Conservation (phyloP, 75 land plant species). For the Adiantum capillusveneris region DNA sequence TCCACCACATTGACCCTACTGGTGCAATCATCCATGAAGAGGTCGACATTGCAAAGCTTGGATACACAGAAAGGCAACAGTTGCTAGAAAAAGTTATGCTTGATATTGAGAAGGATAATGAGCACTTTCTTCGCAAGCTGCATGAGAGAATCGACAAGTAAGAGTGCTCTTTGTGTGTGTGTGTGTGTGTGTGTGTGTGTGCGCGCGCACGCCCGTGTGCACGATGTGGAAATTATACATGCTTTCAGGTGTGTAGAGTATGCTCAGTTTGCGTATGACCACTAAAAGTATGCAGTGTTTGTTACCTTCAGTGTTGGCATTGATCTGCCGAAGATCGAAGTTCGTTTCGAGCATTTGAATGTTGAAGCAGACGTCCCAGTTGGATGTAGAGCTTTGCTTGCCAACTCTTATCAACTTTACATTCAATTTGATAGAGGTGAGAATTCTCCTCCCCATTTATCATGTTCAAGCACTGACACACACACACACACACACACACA, state of each 20-base stretch:
- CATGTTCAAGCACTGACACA: too few relatives aligned
- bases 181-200: background rate
- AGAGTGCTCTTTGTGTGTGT: background rate
- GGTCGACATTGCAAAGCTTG: conserved; percentile 34
- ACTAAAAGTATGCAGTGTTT: background rate
- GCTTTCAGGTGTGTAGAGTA: background rate
- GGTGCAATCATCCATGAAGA: conserved; percentile 3
- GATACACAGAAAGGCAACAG: conserved; percentile 19
- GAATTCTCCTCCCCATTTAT: too few relatives aligned
- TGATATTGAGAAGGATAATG: conserved; percentile 52
- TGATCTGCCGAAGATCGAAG: conserved; percentile 40
- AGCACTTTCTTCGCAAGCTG: conserved; percentile 27
- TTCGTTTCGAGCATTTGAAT: conserved; percentile 37
- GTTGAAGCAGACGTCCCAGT: conserved; percentile 31
- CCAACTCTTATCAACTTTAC: conserved; percentile 32
- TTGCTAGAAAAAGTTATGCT: conserved; percentile 35
- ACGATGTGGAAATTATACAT: background rate
- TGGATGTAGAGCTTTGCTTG: conserved; percentile 39
- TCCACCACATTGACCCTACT: conserved; percentile 2
- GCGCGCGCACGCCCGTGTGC: background rate
- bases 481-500: too few relatives aligned
- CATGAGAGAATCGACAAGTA: conserved; percentile 43
- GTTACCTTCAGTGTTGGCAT: conserved; percentile 42
- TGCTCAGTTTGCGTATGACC: background rate
- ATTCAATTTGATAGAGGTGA: conserved; percentile 28